Conservation (phyloP, 768 basidiomycete species). For the Trichaptum fuscoviolaceum region DNA sequence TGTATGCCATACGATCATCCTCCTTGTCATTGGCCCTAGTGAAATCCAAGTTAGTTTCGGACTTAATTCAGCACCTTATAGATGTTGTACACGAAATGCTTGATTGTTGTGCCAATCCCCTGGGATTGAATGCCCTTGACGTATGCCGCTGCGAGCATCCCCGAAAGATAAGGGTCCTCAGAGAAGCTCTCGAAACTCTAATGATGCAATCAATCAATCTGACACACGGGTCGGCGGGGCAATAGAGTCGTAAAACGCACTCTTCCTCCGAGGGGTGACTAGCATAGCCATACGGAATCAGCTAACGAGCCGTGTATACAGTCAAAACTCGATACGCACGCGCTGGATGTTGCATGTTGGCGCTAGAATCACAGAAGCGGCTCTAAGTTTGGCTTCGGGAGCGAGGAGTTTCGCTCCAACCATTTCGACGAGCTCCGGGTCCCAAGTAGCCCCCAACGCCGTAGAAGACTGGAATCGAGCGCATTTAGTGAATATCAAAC, state of each 20-base stretch:
- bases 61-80: constrained; percentile 2
- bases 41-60: background rate
- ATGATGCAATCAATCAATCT: background rate
- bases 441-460: constrained; percentile 72
- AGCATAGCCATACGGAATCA: constrained; percentile 6
- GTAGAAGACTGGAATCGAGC: constrained; percentile 46
- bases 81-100: constrained; percentile 67
- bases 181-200: constrained; percentile 77
- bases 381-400: constrained; percentile 62
- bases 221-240: background rate
- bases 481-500: background rate
- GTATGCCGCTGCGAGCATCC: constrained; percentile 64
- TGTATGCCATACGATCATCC: constrained; percentile 62
- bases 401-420: constrained; percentile 64
- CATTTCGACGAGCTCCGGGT: constrained; percentile 55
- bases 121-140: constrained; percentile 71
- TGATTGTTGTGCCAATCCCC: constrained; percentile 75
- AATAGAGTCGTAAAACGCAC: constrained; percentile 28
- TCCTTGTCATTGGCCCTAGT: constrained; percentile 78
- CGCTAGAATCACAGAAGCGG: constrained; percentile 65
- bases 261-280: constrained; percentile 70
- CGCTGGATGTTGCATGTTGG: constrained; percentile 86
- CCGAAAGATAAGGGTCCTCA: constrained; percentile 72
- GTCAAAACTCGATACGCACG: constrained; percentile 29
- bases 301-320: constrained; percentile 3